These are phyloP conservation scores for Colletotrichum spaethianum DNA, from an alignment of 2,329 filamentous ascomycete genomes.

Conservation along the genomic window DNA sequence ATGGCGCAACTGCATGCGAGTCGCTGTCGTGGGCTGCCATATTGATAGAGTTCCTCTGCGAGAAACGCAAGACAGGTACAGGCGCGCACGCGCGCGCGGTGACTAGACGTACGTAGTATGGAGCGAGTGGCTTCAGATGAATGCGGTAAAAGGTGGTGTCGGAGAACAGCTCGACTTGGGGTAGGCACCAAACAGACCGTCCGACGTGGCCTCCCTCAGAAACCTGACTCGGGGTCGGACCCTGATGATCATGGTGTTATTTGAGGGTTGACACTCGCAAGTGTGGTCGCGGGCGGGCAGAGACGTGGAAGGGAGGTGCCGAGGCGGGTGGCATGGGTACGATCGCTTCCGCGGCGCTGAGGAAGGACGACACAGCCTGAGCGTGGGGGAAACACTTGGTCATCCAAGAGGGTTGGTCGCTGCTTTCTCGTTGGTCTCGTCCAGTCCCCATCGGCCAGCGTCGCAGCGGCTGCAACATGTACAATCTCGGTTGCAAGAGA, in stretches of 20 bases:
- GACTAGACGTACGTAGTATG: constrained; percentile 13
- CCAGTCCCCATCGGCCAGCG: background rate
- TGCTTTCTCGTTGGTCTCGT: constrained; percentile 23
- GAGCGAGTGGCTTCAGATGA: constrained; percentile 25
- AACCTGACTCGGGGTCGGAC: constrained; percentile 32
- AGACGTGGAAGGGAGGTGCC: constrained; percentile 24
- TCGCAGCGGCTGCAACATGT: constrained; percentile 17
- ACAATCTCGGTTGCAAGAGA: background rate
- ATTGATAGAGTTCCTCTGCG: constrained; percentile 15
- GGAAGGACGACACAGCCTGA: background rate
- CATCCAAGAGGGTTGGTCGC: constrained; percentile 24
- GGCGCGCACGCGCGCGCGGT: background rate
- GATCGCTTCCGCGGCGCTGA: constrained; percentile 10
- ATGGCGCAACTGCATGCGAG: constrained; percentile 4
- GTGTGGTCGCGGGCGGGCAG: constrained; percentile 3
- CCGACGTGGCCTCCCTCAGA: constrained; percentile 14
- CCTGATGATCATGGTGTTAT: constrained; percentile 32
- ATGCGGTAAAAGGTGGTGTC: constrained; percentile 26
- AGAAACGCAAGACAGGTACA: constrained; percentile 6
- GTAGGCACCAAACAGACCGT: constrained; percentile 7
- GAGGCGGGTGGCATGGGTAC: constrained; percentile 23
- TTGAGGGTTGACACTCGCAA: constrained; percentile 19
- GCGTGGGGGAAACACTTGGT: background rate
- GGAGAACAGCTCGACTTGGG: constrained; percentile 8
- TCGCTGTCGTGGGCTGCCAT: constrained; percentile 5